Evolutionary conservation across 805 yeast species (phyloP).

Genomic region (Starmerella kuoi): DNA sequence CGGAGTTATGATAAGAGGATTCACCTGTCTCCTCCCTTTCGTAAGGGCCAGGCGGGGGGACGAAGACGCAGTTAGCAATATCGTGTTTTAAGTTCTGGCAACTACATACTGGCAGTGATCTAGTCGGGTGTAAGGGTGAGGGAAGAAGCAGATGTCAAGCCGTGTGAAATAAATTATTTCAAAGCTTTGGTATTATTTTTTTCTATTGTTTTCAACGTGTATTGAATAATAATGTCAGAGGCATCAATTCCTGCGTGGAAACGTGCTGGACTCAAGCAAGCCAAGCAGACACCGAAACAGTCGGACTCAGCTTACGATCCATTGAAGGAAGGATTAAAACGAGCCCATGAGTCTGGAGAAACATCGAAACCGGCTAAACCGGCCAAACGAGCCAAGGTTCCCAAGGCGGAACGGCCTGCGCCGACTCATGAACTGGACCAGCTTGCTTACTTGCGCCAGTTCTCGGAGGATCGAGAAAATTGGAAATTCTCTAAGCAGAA

Average conservation of each 20-base stretch:
- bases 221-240: conserved; percentile 15
- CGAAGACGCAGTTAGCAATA: no score
- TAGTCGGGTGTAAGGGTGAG: no score
- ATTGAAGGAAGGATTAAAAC: conserved; percentile 23
- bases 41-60: no score
- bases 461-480: conserved; percentile 39
- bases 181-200: no score
- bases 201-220: no score
- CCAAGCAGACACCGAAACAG: conserved; percentile 27
- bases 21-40: no score
- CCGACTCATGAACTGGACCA: conserved; percentile 70
- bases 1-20: no score
- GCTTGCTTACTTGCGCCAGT: conserved; percentile 50
- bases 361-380: conserved; percentile 37
- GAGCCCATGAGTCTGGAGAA: conserved; percentile 16
- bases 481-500: conserved; percentile 85
- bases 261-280: conserved; percentile 47
- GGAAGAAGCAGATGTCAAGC: no score
- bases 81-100: no score
- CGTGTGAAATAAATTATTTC: no score
- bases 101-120: no score
- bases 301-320: conserved; percentile 30
- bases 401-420: conserved; percentile 52
- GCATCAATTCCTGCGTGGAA: conserved; percentile 67
- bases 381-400: conserved; percentile 57